Percentiles rank a stretch among this genome's conserved stretches.
Evolutionary conservation across 2,329 filamentous ascomycete species (phyloP).

Genomic region (Epicoccum sorghinum): DNA sequence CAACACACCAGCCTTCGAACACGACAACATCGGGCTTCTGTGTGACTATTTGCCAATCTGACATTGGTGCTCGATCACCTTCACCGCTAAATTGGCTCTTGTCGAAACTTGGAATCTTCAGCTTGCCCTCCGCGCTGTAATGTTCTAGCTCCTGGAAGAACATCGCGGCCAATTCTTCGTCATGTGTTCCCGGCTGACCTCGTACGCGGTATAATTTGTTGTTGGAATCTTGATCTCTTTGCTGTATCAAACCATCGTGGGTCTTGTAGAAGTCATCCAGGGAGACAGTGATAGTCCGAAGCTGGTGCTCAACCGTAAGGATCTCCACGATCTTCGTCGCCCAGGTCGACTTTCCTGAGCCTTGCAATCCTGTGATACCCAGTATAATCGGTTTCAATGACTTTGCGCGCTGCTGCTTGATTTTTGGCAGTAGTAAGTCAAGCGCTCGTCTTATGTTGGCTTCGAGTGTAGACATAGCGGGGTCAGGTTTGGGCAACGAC

Average conservation of each 20-base stretch:
- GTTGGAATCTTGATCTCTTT: conserved; percentile 68
- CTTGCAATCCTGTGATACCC: conserved; percentile 89
- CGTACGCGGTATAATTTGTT: conserved; percentile 82
- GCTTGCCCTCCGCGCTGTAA: conserved; percentile 55
- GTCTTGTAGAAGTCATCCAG: conserved; percentile 88
- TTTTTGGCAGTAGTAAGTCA: conserved; percentile 36
- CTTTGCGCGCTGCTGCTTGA: conserved; percentile 24
- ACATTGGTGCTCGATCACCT: conserved; percentile 72
- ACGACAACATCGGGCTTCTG: conserved; percentile 69
- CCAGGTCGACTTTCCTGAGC: conserved; percentile 89
- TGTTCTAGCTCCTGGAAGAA: conserved; percentile 67
- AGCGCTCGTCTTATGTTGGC: conserved; percentile 38
- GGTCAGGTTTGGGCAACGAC: background rate
- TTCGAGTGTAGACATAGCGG: conserved; percentile 35
- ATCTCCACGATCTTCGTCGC: conserved; percentile 54
- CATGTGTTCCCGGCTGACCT: conserved; percentile 85
- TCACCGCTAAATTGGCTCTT: conserved; percentile 78
- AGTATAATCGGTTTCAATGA: conserved; percentile 74
- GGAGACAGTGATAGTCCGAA: conserved; percentile 41
- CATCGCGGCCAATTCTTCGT: conserved; percentile 66
- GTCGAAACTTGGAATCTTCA: conserved; percentile 78
- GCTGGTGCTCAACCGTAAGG: conserved; percentile 29
- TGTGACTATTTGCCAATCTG: conserved; percentile 67
- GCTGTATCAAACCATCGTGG: conserved; percentile 68
- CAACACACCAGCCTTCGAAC: conserved; percentile 91